Evolutionary conservation across 1,284 basidiomycete genomes (phyloP).

Genomic region (Bjerkandera adusta): DNA sequence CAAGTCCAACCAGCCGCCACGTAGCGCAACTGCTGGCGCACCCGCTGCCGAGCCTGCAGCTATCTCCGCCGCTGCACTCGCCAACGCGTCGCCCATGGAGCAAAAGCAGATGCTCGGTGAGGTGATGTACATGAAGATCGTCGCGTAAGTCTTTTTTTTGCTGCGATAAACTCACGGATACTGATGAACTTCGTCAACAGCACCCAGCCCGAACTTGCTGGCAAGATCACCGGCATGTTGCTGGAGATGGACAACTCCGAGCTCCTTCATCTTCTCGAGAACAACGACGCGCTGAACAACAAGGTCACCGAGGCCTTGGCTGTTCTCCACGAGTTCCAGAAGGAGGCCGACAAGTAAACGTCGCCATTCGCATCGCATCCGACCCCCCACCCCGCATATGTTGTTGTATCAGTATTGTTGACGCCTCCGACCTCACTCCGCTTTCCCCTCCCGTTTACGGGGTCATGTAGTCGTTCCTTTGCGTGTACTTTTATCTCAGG

Average conservation of each 20-base stretch:
- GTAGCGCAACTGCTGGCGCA: constrained; percentile 32
- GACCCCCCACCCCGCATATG: constrained; percentile 15
- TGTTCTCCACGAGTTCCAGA: constrained; percentile 78
- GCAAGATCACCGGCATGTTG: constrained; percentile 97
- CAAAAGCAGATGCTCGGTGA: constrained; percentile 98
- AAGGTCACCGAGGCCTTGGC: constrained; percentile 89
- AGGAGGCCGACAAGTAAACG: constrained; percentile 38
- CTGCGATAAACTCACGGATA: constrained; percentile 11
- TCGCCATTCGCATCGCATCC: constrained; percentile 4
- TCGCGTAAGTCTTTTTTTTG: constrained; percentile 50
- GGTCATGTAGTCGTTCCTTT: constrained; percentile 58
- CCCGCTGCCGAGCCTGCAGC: constrained; percentile 35
- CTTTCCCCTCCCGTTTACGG: constrained; percentile 27
- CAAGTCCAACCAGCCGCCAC: constrained; percentile 35
- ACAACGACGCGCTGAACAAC: constrained; percentile 73
- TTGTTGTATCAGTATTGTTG: constrained; percentile 22
- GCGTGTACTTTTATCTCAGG: constrained; percentile 53
- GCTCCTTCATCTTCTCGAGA: constrained; percentile 83
- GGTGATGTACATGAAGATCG: constrained; percentile 88
- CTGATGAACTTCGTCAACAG: constrained; percentile 36
- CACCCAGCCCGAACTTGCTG: constrained; percentile 82
- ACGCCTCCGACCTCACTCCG: constrained; percentile 26
- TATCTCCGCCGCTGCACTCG: constrained; percentile 53
- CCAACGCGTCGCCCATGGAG: constrained; percentile 77
- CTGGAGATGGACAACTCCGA: constrained; percentile 97